Evolutionary conservation across 306 rosid species (phyloP), one percentile per base, ranked within the genome.

Genomic region (Glycine latifolia): DNA sequence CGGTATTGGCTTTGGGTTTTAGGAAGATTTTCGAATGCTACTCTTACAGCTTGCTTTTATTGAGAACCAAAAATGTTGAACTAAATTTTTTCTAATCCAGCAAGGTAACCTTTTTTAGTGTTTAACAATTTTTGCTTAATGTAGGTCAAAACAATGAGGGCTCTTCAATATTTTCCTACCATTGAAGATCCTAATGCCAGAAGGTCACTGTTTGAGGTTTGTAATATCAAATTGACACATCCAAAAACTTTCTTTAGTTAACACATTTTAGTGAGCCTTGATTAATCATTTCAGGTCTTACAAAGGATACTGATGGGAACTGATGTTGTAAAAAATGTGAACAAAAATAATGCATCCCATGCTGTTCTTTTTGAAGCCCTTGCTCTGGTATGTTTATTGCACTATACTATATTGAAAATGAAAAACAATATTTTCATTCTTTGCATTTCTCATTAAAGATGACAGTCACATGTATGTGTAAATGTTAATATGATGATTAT

Each of bases 291-390:
- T 87, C 99, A 93, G 98, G 99, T 96, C 83, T 87, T 96, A 80
- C 99, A 96, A 90, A 87, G 98, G 89, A 91, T 96, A 87, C 76
- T 96, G 88, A 96, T 96, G 99, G 99, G 99, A 61, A 96, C 98
- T 7, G 99, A 96, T 91, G 99, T 96, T 86, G 99, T 96, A 80
- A 96, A 96, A 86, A 96, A 96, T 88, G 99, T 96, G 66, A 96
- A 96, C 89, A 96, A 96, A 89, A 96, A 96, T 82, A 96, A 96
- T 81, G 99, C 99, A 59, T 96, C 99, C 9, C 98, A 96, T 81
- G 99, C 99, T 73, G 99, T 96, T 89, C 98, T 96, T 76, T 96
- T 96, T 85, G 99, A 96, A 92, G 99, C 99, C 73, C 97, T 96
- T 72, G 99, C 99, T 82, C 91, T 96, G 87, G 99, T 96, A 91